Base-by-base conservation (phyloP, 2,329 filamentous ascomycete genomes). In the Sphaerulina populicola region DNA sequence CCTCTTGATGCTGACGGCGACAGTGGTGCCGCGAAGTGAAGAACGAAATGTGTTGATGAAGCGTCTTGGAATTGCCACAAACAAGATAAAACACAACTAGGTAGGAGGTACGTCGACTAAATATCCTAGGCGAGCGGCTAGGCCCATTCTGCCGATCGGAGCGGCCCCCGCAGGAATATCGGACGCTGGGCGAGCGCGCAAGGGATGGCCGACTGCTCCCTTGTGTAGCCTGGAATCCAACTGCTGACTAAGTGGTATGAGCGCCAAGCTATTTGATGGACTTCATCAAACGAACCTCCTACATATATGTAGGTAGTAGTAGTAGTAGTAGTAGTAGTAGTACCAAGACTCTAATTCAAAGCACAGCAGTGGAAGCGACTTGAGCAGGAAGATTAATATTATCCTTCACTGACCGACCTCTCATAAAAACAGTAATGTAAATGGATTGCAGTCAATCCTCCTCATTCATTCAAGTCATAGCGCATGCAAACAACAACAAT, bases 131-230 rank as follows among this genome's bases (percentile, higher is more conserved):
- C 15, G 38, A 4, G 15, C 15, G 14, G 37, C 36, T 40, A 48
- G 37, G 18, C 15, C 10, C 5, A 41, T 41, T 27, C 45, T 29
- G 15, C 45, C 38, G 33, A 18, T 53, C 45, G 50, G n/a, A 44
- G 45, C 49, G 42, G 33, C 43, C 21, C 36, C 39, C 47, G 45
- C 40, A 39, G 46, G 33, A 42, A 40, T 39, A 43, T 46, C 43
- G 41, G 42, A 42, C 51, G 41, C 43, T 37, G 51, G 44, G 44
- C 23, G 27, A 27, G 30, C 47, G 41, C 47, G 56, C 56, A 58
- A 57, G 56, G 56, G 53, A 52, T 52, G 55, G 37, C 11, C 44
- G 51, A 56, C 44, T 43, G 46, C 41, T 50, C 18, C 50, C 41
- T 55, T 56, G 54, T 56, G 46, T 30, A 49, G 46, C 46, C 46